Conservation (phyloP, 768 basidiomycete species). For the Termitomyces sp. region DNA sequence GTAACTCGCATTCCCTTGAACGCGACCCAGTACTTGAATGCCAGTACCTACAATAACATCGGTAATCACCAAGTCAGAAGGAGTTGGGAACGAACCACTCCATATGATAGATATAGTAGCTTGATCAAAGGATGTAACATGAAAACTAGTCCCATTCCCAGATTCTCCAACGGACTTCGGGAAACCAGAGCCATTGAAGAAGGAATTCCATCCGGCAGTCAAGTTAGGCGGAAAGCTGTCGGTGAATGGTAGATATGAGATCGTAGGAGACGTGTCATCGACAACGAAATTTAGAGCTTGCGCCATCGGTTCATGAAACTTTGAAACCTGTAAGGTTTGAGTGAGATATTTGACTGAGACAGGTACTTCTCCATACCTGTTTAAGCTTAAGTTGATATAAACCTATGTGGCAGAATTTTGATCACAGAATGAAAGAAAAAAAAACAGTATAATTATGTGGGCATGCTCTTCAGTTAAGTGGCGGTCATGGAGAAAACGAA, state of each 20-base stretch:
- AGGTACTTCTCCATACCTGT: not conserved
- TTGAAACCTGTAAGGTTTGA: not conserved
- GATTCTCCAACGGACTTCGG: constrained; percentile 30
- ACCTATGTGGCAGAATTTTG: not conserved
- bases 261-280: constrained; percentile 61
- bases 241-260: constrained; percentile 54
- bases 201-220: constrained; percentile 63
- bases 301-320: constrained; percentile 11
- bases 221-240: constrained; percentile 49
- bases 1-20: constrained; percentile 34
- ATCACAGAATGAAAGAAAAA: not conserved
- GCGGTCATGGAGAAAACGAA: not conserved
- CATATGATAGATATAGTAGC: constrained; percentile 53
- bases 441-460: not conserved
- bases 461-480: not conserved
- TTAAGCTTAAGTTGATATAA: not conserved
- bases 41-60: constrained; percentile 46
- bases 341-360: not conserved
- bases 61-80: not conserved
- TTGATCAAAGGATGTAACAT: constrained; percentile 56
- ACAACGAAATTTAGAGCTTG: constrained; percentile 24
- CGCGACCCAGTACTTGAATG: constrained; percentile 53
- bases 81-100: constrained; percentile 43
- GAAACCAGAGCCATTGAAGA: constrained; percentile 48
- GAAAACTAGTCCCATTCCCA: constrained; percentile 52